Evolutionary conservation across 2,329 filamentous ascomycete genomes (phyloP), one percentile per base, ranked within the genome.

Genomic region (Aspergillaceae sp.): DNA sequence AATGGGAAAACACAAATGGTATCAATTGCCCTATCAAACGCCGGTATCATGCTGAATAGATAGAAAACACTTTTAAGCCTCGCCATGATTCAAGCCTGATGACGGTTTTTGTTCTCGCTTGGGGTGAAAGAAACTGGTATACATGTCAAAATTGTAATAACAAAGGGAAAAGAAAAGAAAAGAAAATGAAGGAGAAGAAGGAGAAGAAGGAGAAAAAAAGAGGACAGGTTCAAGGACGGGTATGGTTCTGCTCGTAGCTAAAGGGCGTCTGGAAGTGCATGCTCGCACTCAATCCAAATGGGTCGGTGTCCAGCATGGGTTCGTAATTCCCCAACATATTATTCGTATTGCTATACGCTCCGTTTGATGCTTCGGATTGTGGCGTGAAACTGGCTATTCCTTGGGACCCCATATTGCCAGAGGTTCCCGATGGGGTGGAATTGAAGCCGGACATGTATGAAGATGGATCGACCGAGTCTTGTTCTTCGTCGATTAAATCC

Each of bases 241-340:
- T 48, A 54, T 65, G 60, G 50, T 59, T 63, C 48, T 70, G 66
- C 46, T 67, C 62, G 51, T 70, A 73, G 48, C 67, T 69, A 66
- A 90, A 92, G 46, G 87, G 85, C 2, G 84, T 86, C 7, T 89
- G 89, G 59, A 95, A 95, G 54, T 91, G 87, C 91, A 95, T 95
- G 69, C 87, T 94, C 33, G 90, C 90, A 48, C 86, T 91, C 44
- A 96, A 74, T 8, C 90, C 90, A 59, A 96, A 97, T 0, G 91
- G 91, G 66, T 96, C 90, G 67, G 89, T 87, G 63, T 96, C 90
- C 42, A 94, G 74, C 70, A 89, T 87, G 11, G 89, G 86, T 59
- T 96, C 90, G 62, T 87, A 94, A 9, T 80, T 76, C 54, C 84
- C 80, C 58, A 85, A 77, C 34, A 82, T 72, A 45, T 73, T 69